Base-by-base conservation (phyloP, 2,329 filamentous ascomycete genomes). In the Phialocephala sp. region DNA sequence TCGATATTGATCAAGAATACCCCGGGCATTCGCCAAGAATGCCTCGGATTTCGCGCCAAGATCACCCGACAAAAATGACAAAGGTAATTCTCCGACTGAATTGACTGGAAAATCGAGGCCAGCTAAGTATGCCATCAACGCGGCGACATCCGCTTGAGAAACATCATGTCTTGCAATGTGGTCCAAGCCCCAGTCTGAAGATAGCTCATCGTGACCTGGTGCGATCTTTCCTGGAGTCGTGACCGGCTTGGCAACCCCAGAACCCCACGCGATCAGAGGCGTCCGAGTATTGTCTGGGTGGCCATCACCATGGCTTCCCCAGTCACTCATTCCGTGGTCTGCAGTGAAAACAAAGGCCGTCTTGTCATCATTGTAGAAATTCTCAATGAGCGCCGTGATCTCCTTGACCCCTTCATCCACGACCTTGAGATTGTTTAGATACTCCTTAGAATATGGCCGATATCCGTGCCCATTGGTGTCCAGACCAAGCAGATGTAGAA, bases 291-390 rank as follows among this genome's bases (percentile, higher is more conserved):
- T 99, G 77, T 99, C 92, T 0, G 95, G 95, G 78, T 99, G 94
- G 8, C 95, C 95, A 77, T 99, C 95, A 43, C 96, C 96, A 77
- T 99, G 96, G 72, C 94, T 98, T n/a, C 96, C 95, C 90, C 91
- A 97, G 78, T 99, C 95, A 75, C 93, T 98, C 95, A 99, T 99
- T 20, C 95, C 95, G 77, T 99, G 95, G 75, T 99, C 95, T 8
- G 95, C 95, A 1, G 96, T 99, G 76, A 99, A 99, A 18, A 99
- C 87, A 76, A 94, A 99, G 0, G 96, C 93, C 0, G 95, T 98
- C 77, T 95, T 89, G 62, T 87, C 90, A 72, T 93, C 90, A 5
- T 81, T 84, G 74, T 97, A 99, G 76, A 98, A 99, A 14, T 90
- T 86, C 41, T 97, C 88, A 59, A 97, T 89, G 62, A 97, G 76